A percentile compares a stretch with the other conserved stretches of the same genome.
These are phyloP conservation scores for Nevesoporus exiguus DNA, from an alignment of 768 basidiomycete species.

Conservation along the genomic window DNA sequence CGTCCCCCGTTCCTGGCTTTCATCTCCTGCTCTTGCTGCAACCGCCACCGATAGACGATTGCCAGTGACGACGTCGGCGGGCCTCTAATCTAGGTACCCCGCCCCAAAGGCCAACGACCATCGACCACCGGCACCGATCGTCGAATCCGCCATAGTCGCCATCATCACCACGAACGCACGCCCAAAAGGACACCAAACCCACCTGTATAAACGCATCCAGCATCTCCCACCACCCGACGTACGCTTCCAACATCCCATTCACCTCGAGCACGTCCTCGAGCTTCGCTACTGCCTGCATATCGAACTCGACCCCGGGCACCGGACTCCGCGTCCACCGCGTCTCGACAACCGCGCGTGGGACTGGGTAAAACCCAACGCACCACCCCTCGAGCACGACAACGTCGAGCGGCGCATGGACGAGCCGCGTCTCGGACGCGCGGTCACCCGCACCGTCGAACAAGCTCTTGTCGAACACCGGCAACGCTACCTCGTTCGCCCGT, in stretches of 20 bases:
- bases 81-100: slow-evolving; percentile 41
- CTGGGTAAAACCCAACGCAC: slow-evolving; percentile 85
- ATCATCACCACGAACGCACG: not conserved
- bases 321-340: slow-evolving; percentile 43
- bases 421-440: slow-evolving; percentile 45
- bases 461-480: slow-evolving; percentile 90
- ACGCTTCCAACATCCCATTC: slow-evolving; percentile 59
- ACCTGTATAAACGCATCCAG: slow-evolving; percentile 78
- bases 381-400: slow-evolving; percentile 94
- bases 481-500: slow-evolving; percentile 32
- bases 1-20: slow-evolving; percentile 77
- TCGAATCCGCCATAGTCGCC: not conserved
- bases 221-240: slow-evolving; percentile 63
- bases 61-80: slow-evolving; percentile 35
- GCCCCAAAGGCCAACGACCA: not conserved
- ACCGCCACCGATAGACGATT: slow-evolving; percentile 82
- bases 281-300: slow-evolving; percentile 36
- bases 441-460: slow-evolving; percentile 80
- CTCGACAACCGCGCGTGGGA: slow-evolving; percentile 48
- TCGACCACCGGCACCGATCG: not conserved
- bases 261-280: slow-evolving; percentile 57
- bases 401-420: slow-evolving; percentile 57
- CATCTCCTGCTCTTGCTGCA: slow-evolving; percentile 89
- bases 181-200: not conserved
- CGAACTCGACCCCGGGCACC: slow-evolving; percentile 20